Conservation (phyloP, 108 stramenopile species). For the Nitzschia sp. region DNA sequence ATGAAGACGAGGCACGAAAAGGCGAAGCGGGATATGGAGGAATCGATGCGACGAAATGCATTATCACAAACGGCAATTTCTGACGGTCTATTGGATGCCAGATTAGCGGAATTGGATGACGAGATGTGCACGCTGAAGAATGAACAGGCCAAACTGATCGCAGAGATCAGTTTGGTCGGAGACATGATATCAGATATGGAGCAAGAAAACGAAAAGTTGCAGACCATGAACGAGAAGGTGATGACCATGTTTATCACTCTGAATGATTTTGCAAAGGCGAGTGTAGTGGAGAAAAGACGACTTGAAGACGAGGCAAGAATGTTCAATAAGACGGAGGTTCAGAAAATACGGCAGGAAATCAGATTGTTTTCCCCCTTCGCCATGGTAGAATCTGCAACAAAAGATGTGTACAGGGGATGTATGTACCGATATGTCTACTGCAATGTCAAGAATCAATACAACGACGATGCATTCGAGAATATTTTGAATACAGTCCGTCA, state of each 20-base stretch:
- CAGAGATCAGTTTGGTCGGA: conserved; percentile 3
- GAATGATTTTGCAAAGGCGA: neutral
- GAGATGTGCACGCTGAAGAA: neutral
- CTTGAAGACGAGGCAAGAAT: neutral
- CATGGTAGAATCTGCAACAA: conserved; percentile 2
- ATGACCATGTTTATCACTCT: conserved; percentile 7
- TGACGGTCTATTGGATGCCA: neutral
- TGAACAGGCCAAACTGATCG: neutral
- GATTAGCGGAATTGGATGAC: neutral
- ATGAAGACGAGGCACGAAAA: neutral
- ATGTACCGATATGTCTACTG: conserved; percentile 3
- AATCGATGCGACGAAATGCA: neutral
- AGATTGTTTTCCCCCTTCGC: neutral
- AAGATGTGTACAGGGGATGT: conserved; percentile 4
- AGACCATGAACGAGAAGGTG: neutral
- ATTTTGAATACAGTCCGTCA: neutral
- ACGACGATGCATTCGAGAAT: neutral
- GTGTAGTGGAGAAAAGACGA: neutral
- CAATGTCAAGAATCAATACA: neutral
- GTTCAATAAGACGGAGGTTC: neutral
- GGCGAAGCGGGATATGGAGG: neutral
- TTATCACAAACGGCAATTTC: neutral
- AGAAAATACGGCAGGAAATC: conserved; percentile 2
- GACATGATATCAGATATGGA: neutral
- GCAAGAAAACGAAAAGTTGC: neutral